Percentiles rank a stretch among this genome's conserved stretches.
These are phyloP conservation scores for Leptographium procerum DNA, from an alignment of 2,329 filamentous ascomycete species.

Conservation along the genomic window DNA sequence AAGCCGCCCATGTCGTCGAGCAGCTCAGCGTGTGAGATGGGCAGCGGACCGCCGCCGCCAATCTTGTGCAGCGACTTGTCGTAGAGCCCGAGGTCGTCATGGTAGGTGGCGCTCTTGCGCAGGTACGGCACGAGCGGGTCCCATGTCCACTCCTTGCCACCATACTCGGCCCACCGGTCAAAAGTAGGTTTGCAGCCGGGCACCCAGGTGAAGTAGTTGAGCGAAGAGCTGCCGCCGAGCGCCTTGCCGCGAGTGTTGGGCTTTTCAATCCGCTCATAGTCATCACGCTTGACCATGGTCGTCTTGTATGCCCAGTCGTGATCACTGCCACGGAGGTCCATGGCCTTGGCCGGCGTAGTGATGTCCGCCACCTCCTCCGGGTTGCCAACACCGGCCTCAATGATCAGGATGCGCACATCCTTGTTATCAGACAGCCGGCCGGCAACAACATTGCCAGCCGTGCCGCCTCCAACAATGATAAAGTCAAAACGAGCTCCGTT, in stretches of 20 bases:
- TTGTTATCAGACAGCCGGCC: slow-evolving; percentile 39
- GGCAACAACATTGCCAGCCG: slow-evolving; percentile 36
- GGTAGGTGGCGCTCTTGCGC: slow-evolving; percentile 44
- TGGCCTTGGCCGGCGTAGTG: slow-evolving; percentile 39
- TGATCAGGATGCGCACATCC: slow-evolving; percentile 32
- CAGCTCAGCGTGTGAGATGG: slow-evolving; percentile 42
- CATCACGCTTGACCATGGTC: slow-evolving; percentile 45
- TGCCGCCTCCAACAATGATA: slow-evolving; percentile 30
- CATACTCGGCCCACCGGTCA: slow-evolving; percentile 60
- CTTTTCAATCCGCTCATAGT: slow-evolving; percentile 51
- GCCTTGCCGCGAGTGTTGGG: slow-evolving; percentile 50
- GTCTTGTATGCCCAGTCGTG: slow-evolving; percentile 53
- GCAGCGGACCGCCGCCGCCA: slow-evolving; percentile 38
- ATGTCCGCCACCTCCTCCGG: slow-evolving; percentile 38
- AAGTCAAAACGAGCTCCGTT: slow-evolving; percentile 28
- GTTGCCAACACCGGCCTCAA: slow-evolving; percentile 38
- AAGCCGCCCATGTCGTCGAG: slow-evolving; percentile 40
- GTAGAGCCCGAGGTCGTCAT: slow-evolving; percentile 39
- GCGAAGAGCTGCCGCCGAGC: slow-evolving; percentile 44
- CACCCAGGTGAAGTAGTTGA: slow-evolving; percentile 57
- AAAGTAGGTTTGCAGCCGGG: slow-evolving; percentile 46
- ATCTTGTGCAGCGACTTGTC: slow-evolving; percentile 35
- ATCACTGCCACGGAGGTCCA: slow-evolving; percentile 41
- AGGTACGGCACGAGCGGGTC: slow-evolving; percentile 38
- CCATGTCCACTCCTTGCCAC: slow-evolving; percentile 57